Evolutionary conservation across 2,329 filamentous ascomycete genomes (phyloP), one percentile per base, ranked within the genome.

Genomic region (Helicocarpus griseus): DNA sequence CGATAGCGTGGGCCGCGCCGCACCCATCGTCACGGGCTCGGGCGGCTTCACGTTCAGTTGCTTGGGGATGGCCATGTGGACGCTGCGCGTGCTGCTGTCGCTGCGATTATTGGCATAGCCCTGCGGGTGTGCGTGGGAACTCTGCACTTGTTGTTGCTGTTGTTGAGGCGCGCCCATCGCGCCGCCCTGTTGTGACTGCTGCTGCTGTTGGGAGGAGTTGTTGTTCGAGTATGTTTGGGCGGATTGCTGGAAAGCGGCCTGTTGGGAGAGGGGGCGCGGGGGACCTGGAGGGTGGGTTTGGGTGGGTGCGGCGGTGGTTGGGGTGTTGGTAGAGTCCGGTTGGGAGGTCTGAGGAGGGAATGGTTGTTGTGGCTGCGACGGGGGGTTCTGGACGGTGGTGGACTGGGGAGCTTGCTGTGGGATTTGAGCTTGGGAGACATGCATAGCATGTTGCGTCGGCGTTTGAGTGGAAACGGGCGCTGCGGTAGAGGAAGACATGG

Each of bases 21-120:
- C 80, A 57, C 70, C 81, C 83, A 91, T 84, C 9, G 77, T 68
- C 21, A 95, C 89, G 1, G 89, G 84, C 54, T 83, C 78, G 4
- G 88, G 87, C 40, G 84, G 76, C 49, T 82, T 77, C 5, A 85
- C 81, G 43, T 86, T 84, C 45, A 97, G 77, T 36, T 79, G 82
- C 69, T 94, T 95, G 2, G 89, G 85, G 47, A 95, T 95, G 0
- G 84, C 83, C 74, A 93, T 86, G 65, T 89, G 89, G 43, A 76
- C 72, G 58, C 77, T 70, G 44, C 72, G 73, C 7, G 66, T 61
- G 22, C 68, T 67, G 36, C 69, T 70, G 38, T 67, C 61, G 17
- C 66, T 63, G 29, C 68, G 68, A 46, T 71, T 70, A 50, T 66
- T 62, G 22, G 73, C 66, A 52, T 71, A 71, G 45, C 65, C 66